Percentiles rank a stretch among this genome's conserved stretches.
Evolutionary conservation across 108 stramenopile genomes (phyloP).

Genomic region (Cylindrotheca closterium): DNA sequence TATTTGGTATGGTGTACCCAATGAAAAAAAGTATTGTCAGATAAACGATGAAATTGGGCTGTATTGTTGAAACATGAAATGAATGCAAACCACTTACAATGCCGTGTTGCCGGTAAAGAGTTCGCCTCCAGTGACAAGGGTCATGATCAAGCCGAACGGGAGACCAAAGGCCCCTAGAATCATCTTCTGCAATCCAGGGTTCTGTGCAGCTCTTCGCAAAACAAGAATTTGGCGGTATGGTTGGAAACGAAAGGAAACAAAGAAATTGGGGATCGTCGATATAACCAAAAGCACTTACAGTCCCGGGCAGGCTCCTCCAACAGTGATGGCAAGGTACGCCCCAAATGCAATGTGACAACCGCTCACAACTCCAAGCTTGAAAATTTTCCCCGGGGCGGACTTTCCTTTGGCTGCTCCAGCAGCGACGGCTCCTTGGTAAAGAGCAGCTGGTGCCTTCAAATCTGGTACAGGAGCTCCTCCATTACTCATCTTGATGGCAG

Average conservation of each 20-base stretch:
- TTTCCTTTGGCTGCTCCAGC: conserved; percentile 80
- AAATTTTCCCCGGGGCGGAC: conserved; percentile 65
- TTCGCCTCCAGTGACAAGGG: conserved; percentile 80
- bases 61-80: too few species aligned
- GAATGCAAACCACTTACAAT: too few species aligned
- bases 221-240: too few species aligned
- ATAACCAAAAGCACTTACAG: too few species aligned
- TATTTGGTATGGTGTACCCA: too few species aligned
- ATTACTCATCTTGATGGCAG: conserved; percentile 55
- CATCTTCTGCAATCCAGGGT: conserved; percentile 89
- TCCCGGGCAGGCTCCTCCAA: conserved; percentile 83
- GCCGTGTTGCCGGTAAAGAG: conserved; percentile 64
- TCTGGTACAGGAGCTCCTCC: conserved; percentile 38
- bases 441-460: conserved; percentile 68
- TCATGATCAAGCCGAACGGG: conserved; percentile 89
- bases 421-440: conserved; percentile 78
- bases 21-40: too few species aligned
- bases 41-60: too few species aligned
- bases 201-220: too few species aligned
- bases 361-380: conserved; percentile 81
- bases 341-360: conserved; percentile 90
- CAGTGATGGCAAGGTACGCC: conserved; percentile 79
- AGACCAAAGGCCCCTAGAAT: conserved; percentile 83
- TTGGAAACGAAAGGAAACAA: too few species aligned
- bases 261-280: too few species aligned